These are phyloP conservation scores for Debaryomyces hansenii DNA, from an alignment of 805 yeast species.

Conservation along the genomic window DNA sequence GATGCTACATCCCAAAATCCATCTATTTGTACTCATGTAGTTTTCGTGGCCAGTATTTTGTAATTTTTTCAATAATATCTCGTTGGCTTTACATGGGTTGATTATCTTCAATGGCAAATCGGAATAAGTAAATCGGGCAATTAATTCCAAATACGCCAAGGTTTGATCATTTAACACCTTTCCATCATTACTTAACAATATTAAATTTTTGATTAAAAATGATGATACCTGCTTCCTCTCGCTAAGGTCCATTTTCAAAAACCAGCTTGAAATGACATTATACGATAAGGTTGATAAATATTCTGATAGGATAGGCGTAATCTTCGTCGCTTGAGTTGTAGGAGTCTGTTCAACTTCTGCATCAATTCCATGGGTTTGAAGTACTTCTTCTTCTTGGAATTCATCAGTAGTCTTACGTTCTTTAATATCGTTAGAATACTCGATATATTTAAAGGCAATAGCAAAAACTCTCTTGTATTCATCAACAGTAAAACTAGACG, in stretches of 20 bases:
- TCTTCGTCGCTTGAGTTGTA: slow-evolving; percentile 48
- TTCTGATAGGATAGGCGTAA: slow-evolving; percentile 53
- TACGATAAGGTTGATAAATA: slow-evolving; percentile 67
- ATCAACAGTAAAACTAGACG: slow-evolving; percentile 70
- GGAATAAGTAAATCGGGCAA: slow-evolving; percentile 64
- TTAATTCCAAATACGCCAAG: slow-evolving; percentile 64
- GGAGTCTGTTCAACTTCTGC: slow-evolving; percentile 54
- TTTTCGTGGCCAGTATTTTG: slow-evolving; percentile 8
- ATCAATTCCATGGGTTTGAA: slow-evolving; percentile 44
- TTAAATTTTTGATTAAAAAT: slow-evolving; percentile 59
- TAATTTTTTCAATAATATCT: neutral
- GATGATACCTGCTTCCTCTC: slow-evolving; percentile 62
- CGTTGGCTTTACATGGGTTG: slow-evolving; percentile 14
- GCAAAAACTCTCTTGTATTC: slow-evolving; percentile 82
- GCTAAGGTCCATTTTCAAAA: slow-evolving; percentile 57
- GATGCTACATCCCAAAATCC: slow-evolving; percentile 64
- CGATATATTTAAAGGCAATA: slow-evolving; percentile 76
- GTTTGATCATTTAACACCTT: slow-evolving; percentile 50
- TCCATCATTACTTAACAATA: slow-evolving; percentile 27
- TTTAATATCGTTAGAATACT: slow-evolving; percentile 59
- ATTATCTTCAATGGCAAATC: slow-evolving; percentile 56
- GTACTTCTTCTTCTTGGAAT: slow-evolving; percentile 1
- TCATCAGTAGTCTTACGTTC: slow-evolving; percentile 20
- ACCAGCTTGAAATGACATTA: slow-evolving; percentile 70
- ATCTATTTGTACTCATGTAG: slow-evolving; percentile 31